Conservation (phyloP, 2,329 filamentous ascomycete species). For the Incumbomyces delicatus region DNA sequence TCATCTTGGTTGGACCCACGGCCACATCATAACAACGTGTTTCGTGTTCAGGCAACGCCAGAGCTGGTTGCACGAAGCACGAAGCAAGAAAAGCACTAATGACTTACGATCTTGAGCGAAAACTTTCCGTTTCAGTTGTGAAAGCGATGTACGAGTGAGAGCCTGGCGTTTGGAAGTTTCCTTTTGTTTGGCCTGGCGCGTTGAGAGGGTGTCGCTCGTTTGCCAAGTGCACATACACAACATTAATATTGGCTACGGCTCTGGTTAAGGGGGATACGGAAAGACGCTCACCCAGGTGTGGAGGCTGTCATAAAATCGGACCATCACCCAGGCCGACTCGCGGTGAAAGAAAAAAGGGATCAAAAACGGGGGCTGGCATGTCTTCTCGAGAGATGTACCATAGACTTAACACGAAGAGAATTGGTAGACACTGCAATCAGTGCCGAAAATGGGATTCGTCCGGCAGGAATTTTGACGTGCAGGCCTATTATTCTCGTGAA, state of each 20-base stretch:
- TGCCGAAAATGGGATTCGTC: background rate
- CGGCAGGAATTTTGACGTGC: background rate
- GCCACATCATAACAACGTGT: background rate
- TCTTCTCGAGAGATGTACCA: background rate
- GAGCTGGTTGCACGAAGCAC: background rate
- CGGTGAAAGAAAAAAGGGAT: background rate
- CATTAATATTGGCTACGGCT: conserved; percentile 2
- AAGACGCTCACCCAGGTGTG: background rate
- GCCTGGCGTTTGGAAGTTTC: conserved; percentile 7
- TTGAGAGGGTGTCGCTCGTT: conserved; percentile 2
- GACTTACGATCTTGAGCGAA: conserved; percentile 8
- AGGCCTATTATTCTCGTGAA: too few relatives aligned
- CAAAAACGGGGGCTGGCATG: background rate
- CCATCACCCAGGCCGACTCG: too few relatives aligned
- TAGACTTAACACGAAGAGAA: background rate
- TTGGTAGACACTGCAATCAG: background rate
- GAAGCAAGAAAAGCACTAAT: background rate
- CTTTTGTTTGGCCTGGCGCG: background rate
- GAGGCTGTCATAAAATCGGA: too few relatives aligned
- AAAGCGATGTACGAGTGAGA: conserved; percentile 6
- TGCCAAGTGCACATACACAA: background rate
- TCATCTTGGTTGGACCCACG: too few relatives aligned
- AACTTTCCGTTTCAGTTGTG: conserved; percentile 6
- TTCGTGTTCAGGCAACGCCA: too few relatives aligned
- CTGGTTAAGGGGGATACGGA: background rate